phyloP scores from a whole-genome alignment of 2,329 filamentous ascomycete species.

The Cladobotryum protrusum region DNA sequence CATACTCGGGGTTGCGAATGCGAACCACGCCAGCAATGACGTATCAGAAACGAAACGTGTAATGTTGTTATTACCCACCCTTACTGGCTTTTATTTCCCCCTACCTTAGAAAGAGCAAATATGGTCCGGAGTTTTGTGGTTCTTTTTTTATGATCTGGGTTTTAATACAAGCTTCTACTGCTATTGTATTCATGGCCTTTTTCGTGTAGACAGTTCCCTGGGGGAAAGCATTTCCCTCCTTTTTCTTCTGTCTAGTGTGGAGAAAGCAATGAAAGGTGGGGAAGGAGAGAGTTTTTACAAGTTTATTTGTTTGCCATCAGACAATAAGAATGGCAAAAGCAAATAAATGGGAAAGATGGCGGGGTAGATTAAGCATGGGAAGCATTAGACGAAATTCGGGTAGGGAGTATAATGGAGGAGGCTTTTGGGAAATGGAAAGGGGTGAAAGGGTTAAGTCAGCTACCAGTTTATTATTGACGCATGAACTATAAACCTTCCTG shows the following conservation, averaged over 20 bases:
- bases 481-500: conserved; percentile 20
- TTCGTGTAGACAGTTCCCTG: conserved; percentile 2
- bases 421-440: not conserved
- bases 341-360: not conserved
- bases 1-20: not conserved
- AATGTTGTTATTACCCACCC: conserved; percentile 15
- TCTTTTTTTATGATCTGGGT: conserved; percentile 36
- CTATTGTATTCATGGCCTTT: conserved; percentile 15
- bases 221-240: not conserved
- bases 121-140: conserved; percentile 46
- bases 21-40: conserved; percentile 9
- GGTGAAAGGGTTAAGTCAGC: conserved; percentile 9
- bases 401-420: not conserved
- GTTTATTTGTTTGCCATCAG: not conserved
- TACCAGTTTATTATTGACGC: conserved; percentile 30
- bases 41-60: conserved; percentile 11
- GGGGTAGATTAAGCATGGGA: not conserved
- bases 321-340: not conserved
- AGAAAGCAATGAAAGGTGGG: not conserved
- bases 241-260: not conserved
- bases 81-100: conserved; percentile 9
- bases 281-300: not conserved
- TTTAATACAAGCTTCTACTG: conserved; percentile 36
- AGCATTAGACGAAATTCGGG: not conserved
- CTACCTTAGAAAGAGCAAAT: conserved; percentile 33